phyloP scores from a whole-genome alignment of 768 basidiomycete species.

The Antrodiella citrinella region DNA sequence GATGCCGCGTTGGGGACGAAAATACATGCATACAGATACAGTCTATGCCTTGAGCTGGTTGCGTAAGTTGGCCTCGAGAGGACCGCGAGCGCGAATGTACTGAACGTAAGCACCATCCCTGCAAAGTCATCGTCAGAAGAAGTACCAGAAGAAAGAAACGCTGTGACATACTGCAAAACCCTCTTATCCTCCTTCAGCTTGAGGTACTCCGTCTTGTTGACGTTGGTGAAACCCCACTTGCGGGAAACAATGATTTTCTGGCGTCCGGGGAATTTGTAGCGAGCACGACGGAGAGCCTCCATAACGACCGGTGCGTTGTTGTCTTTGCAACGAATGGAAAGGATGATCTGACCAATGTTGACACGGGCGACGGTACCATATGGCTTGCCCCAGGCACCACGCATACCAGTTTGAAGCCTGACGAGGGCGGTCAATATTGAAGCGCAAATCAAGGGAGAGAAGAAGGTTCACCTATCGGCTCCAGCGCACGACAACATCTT shows the following conservation, averaged over 20 bases:
- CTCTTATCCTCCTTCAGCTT: conserved; percentile 86
- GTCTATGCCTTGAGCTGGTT: conserved; percentile 69
- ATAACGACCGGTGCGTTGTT: conserved; percentile 79
- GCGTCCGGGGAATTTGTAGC: conserved; percentile 99
- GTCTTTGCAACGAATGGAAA: conserved; percentile 89
- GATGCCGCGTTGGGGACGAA: conserved; percentile 13
- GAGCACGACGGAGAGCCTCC: conserved; percentile 94
- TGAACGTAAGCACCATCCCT: conserved; percentile 95
- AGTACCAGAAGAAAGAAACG: not conserved
- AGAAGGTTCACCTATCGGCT: conserved; percentile 72
- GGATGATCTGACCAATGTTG: conserved; percentile 94
- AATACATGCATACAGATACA: conserved; percentile 19
- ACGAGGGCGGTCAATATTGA: not conserved
- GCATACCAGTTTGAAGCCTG: conserved; percentile 95
- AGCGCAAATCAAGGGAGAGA: not conserved
- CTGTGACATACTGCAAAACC: conserved; percentile 67
- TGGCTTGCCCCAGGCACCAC: conserved; percentile 99
- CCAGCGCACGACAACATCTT: conserved; percentile 99
- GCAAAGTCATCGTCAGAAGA: conserved; percentile 9
- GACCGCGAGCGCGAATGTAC: conserved; percentile 85
- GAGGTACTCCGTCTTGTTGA: conserved; percentile 81
- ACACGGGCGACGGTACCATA: conserved; percentile 95
- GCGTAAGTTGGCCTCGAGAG: conserved; percentile 77
- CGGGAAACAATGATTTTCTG: conserved; percentile 96
- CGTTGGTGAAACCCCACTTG: conserved; percentile 99